Evolutionary conservation across 805 yeast genomes (phyloP).

Genomic region (Suhomyces pyralidae): DNA sequence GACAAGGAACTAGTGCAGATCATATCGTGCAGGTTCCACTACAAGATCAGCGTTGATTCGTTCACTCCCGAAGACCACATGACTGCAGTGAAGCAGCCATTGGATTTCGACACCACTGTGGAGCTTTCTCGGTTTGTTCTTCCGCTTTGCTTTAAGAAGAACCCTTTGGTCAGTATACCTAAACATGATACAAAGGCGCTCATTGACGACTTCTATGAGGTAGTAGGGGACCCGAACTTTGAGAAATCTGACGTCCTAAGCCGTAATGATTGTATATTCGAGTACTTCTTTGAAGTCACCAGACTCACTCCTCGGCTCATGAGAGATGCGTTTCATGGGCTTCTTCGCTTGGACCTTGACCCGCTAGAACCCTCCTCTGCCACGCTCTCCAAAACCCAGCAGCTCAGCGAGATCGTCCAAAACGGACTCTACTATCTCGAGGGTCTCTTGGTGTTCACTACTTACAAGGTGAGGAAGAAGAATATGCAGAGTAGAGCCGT

Average conservation of each 20-base stretch:
- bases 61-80: constrained; percentile 68
- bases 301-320: constrained; percentile 44
- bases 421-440: constrained; percentile 67
- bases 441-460: constrained; percentile 64
- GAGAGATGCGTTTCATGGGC: constrained; percentile 53
- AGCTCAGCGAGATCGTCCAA: constrained; percentile 21
- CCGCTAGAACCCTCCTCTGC: background rate
- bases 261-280: constrained; percentile 45
- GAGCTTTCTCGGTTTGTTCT: constrained; percentile 50
- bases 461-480: constrained; percentile 68
- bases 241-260: constrained; percentile 41
- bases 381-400: background rate
- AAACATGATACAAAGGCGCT: constrained; percentile 70
- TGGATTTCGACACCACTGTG: constrained; percentile 28
- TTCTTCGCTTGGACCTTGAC: constrained; percentile 27
- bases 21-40: constrained; percentile 73
- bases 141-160: constrained; percentile 52
- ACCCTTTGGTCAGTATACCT: constrained; percentile 57
- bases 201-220: constrained; percentile 68
- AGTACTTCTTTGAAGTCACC: constrained; percentile 45
- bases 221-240: constrained; percentile 62
- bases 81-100: constrained; percentile 24
- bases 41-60: constrained; percentile 55
- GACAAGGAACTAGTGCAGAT: constrained; percentile 75
- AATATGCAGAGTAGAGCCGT: constrained; percentile 78